Evolutionary conservation across 2,329 filamentous ascomycete species (phyloP), one percentile per base, ranked within the genome.

Genomic region (Saccharata proteae): DNA sequence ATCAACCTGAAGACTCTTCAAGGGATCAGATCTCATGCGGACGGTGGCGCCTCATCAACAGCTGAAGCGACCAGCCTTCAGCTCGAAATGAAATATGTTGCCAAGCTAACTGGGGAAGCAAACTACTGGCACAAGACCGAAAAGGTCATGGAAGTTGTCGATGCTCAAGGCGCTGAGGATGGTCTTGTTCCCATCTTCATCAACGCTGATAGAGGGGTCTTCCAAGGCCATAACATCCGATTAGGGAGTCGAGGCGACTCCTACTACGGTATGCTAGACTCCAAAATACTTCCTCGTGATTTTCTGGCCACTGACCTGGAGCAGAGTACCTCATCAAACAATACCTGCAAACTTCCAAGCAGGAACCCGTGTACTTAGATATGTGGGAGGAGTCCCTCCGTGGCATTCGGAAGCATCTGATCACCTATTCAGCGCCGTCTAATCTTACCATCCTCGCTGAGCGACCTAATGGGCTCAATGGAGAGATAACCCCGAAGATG

Each of bases 241-340:
- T 68, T 96, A 14, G 90, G 90, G 22, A 94, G 84, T 52, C 74
- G 90, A 38, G 90, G 90, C 26, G 90, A 98, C 61, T 94, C 86
- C 28, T 98, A 96, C 60, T 98, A 98, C 59, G 70, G 59, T 64
- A 47, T 24, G 52, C 16, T n/a, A n/a, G n/a, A n/a, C 7, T 25
- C 16, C 18, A 14, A 11, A 32, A 10, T 8, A 13, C 24, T 13
- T 16, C 12, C 12, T 9, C n/a, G n/a, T n/a, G n/a, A n/a, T n/a
- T n/a, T n/a, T n/a, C n/a, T n/a, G n/a, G n/a, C n/a, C n/a, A n/a
- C n/a, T n/a, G 24, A 26, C 10, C 8, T 15, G 10, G 13, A 15
- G 10, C 20, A 64, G 84, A 98, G 59, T 98, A 98, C 54, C 73
- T 98, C 30, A 92, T 96, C 64, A 98, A 98, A 62, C 90, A 98